Evolutionary conservation across 495 filamentous ascomycete genomes (phyloP), one percentile per base, ranked within the genome.

Genomic region (Trichodelitschia bisporula): DNA sequence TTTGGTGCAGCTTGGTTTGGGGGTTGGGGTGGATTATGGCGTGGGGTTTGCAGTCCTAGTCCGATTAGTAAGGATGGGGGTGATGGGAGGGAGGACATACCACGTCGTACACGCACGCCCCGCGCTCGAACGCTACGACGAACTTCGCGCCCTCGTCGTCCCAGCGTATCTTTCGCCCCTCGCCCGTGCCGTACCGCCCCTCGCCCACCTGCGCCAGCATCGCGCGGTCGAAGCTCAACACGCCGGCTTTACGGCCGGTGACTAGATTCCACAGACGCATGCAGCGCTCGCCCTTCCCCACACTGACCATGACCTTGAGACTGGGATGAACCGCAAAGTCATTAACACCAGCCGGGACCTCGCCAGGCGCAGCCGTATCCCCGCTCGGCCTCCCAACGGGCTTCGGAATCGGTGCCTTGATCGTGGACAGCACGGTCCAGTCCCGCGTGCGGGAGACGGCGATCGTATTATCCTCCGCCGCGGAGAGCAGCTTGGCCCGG

Each of bases 251-350:
- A 58, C 80, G 89, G 2, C 83, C 89, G 17, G 86, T 95, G 41
- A 92, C 78, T 29, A 99, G 44, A 42, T 99, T 95, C 86, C 86
- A 99, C 36, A 95, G 54, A 38, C 86, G 57, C 75, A 99, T 82
- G 41, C 68, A 80, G 31, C 66, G 63, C 57, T 95, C 89, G 24
- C 82, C 82, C 36, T 69, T 75, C 17, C 75, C 69, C 3, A 95
- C 82, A 41, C 66, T 82, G 28, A 99, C 61, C 69, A 92, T 86
- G 31, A 99, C 62, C 55, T 93, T 95, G 63, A 82, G 77, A 50
- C 73, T 82, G 2, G 86, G 89, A 43, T 99, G 89, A 3, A 95
- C 69, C 8, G 89, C 82, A 54, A 95, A 79, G 45, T 82, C 80
- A 43, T 91, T 95, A 27, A 99, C 65, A 9, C 86, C 86, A n/a